These are phyloP conservation scores for Durio zibethinus DNA, from an alignment of 345 rosid species.

Conservation along the genomic window DNA sequence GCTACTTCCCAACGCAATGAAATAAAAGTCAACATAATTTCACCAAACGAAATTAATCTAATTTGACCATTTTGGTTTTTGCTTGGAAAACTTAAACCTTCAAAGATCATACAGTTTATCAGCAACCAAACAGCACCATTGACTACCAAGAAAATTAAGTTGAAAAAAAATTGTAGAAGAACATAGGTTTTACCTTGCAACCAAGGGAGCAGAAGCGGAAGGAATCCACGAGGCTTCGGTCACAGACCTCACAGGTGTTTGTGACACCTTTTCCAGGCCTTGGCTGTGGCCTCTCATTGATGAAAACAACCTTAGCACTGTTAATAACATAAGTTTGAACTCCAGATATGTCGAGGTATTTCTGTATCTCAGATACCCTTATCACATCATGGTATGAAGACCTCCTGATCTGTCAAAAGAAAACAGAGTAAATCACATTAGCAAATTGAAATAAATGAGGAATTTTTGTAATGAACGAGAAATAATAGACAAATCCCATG, in stretches of 20 bases:
- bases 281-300: constrained; percentile 97
- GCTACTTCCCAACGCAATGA: background rate
- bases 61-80: constrained; percentile 9
- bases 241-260: constrained; percentile 89
- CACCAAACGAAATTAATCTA: background rate
- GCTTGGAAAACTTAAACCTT: constrained; percentile 2
- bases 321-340: constrained; percentile 95
- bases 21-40: constrained; percentile 6
- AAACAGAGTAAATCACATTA: background rate
- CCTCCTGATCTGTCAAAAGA: constrained; percentile 73
- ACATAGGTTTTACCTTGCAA: constrained; percentile 58
- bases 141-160: background rate
- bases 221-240: constrained; percentile 90
- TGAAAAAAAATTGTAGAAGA: background rate
- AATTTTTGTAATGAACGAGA: background rate
- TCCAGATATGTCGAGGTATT: constrained; percentile 76
- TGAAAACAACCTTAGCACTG: constrained; percentile 92
- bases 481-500: constrained; percentile 1
- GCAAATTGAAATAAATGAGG: background rate
- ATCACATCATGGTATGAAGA: constrained; percentile 99
- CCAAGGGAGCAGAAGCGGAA: constrained; percentile 97
- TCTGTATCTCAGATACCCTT: constrained; percentile 91
- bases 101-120: background rate
- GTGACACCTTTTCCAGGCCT: constrained; percentile 95
- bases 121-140: constrained; percentile 13